Evolutionary conservation across 371 early-diverging fungal species (phyloP).

Genomic region (Mucor mucedo): DNA sequence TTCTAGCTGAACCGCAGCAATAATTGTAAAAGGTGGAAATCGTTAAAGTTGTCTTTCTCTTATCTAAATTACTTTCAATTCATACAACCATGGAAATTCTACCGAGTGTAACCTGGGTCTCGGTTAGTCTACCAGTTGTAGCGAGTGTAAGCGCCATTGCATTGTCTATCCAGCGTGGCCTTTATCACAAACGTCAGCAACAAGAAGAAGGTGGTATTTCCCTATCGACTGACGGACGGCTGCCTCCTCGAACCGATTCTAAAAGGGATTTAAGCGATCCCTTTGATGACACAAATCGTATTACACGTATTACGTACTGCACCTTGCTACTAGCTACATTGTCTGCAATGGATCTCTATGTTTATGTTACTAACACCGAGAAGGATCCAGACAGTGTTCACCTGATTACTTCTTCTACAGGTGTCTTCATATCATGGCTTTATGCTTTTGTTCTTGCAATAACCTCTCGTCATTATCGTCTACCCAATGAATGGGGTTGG

Average conservation of each 20-base stretch:
- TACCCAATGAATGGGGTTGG: conserved; percentile 36
- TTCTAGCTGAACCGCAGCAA: too few relatives aligned
- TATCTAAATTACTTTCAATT: too few relatives aligned
- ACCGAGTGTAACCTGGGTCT: too few relatives aligned
- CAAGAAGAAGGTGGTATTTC: conserved; percentile 3
- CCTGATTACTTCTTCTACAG: background rate
- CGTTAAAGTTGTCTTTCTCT: too few relatives aligned
- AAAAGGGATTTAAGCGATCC: conserved; percentile 15
- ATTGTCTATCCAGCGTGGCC: conserved; percentile 22
- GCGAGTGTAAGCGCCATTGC: conserved; percentile 18
- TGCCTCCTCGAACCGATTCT: background rate
- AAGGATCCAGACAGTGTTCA: background rate
- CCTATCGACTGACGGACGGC: background rate
- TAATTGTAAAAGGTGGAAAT: too few relatives aligned
- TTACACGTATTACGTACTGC: conserved; percentile 23
- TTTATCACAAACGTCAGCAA: conserved; percentile 9
- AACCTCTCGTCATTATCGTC: conserved; percentile 15
- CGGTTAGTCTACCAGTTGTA: too few relatives aligned
- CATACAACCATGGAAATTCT: too few relatives aligned
- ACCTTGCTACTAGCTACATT: conserved; percentile 7
- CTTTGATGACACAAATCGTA: conserved; percentile 26
- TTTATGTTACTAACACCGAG: background rate
- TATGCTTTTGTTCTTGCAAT: conserved; percentile 21
- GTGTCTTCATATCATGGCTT: conserved; percentile 21
- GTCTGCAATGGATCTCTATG: conserved; percentile 13